Percentiles rank a stretch among this genome's conserved stretches.
Conservation (phyloP, 106 monocot species). For the Amphibolis antarctica region DNA sequence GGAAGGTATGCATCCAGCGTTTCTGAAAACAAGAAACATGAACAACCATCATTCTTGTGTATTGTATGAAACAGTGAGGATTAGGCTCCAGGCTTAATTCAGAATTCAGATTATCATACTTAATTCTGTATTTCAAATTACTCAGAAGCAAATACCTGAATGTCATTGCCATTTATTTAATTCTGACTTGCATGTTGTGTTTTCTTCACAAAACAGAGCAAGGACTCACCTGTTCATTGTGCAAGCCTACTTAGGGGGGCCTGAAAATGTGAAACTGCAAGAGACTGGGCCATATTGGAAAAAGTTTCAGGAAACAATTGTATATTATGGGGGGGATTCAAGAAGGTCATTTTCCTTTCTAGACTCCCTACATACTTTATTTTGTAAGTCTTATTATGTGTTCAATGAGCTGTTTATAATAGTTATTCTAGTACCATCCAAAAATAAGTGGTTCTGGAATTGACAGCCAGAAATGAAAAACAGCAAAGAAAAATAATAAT, state of each 20-base stretch:
- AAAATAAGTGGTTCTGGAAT: too few relatives aligned
- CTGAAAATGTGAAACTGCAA: constrained; percentile 72
- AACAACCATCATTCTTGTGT: not conserved
- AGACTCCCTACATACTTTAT: not conserved
- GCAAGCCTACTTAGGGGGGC: constrained; percentile 81
- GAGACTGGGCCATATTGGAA: constrained; percentile 67
- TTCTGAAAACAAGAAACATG: not conserved
- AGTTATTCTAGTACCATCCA: too few relatives aligned
- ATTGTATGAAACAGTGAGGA: not conserved
- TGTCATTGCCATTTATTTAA: not conserved
- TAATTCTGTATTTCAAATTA: too few relatives aligned
- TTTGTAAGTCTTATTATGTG: not conserved
- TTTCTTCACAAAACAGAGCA: constrained; percentile 13
- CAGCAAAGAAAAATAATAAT: too few relatives aligned
- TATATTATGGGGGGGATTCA: constrained; percentile 32
- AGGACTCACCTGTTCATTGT: constrained; percentile 69
- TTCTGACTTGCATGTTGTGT: not conserved
- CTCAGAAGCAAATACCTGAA: too few relatives aligned
- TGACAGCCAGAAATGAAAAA: too few relatives aligned
- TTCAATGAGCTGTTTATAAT: not conserved
- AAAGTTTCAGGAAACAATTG: constrained; percentile 50
- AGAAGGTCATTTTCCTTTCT: constrained; percentile 29
- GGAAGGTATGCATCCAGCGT: constrained; percentile 46
- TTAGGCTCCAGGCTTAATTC: not conserved
- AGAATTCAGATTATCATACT: not conserved